These are phyloP conservation scores for Millerozyma miso DNA, from an alignment of 805 yeast genomes.

Conservation along the genomic window DNA sequence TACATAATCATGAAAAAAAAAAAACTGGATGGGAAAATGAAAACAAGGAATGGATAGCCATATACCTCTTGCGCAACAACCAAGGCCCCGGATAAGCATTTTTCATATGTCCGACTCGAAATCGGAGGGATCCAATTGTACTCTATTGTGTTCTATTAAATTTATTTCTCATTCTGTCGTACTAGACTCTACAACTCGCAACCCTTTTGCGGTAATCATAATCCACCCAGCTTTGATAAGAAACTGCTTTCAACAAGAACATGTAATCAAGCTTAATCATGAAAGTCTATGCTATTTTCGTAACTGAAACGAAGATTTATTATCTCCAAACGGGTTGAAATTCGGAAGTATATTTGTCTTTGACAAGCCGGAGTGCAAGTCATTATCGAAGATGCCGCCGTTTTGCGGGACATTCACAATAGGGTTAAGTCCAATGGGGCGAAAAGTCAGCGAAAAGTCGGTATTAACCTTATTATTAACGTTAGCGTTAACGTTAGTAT, in stretches of 20 bases:
- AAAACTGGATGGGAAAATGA: not conserved
- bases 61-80: not conserved
- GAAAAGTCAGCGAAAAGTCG: not conserved
- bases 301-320: constrained; percentile 2
- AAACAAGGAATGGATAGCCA: not conserved
- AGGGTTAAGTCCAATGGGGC: not conserved
- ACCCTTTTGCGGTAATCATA: no score
- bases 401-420: not conserved
- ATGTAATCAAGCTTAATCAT: no score
- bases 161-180: no score
- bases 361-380: not conserved
- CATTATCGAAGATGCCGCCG: constrained; percentile 2
- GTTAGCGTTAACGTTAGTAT: not conserved
- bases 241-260: no score
- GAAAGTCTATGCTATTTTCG: no score
- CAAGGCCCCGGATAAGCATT: no score
- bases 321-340: constrained; percentile 7
- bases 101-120: no score
- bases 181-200: no score
- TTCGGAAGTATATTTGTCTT: constrained; percentile 5
- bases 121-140: no score
- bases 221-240: no score
- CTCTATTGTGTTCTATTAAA: no score
- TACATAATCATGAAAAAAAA: not conserved
- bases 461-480: not conserved